Evolutionary conservation across 768 basidiomycete genomes (phyloP), one percentile per base, ranked within the genome.

Genomic region (Naganishia vishniacii): DNA sequence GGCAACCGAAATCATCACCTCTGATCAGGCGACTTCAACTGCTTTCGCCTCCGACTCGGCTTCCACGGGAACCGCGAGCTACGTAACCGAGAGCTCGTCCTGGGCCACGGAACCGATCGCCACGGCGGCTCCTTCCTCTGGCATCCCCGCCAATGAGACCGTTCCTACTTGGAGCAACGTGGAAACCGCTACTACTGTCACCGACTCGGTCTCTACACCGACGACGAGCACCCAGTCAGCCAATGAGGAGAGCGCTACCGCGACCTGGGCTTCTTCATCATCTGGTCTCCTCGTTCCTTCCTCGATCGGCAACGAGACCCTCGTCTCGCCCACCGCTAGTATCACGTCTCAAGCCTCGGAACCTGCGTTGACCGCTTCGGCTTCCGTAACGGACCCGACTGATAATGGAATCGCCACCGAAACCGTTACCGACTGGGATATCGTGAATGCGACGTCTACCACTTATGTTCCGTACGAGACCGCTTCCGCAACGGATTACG

Each of bases 371-470:
- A 63, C 48, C 9, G 49, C 49, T 12, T 29, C 62, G n/a, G 25
- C 62, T 41, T 51, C 62, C 31, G 31, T 7, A 23, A 29, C 48
- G 13, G 48, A 41, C 62, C 48, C 62, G 34, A 37, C 26, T 59
- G 74, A 72, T 7, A 58, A 69, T 45, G 74, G 72, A 13, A 67
- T 75, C 15, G 66, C 59, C 1, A 75, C 73, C 0, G 72, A 64
- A 42, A 71, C 66, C 31, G 16, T 70, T 15, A 75, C 74, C 8
- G 48, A 58, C 37, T 69, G 62, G 61, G 67, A 67, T 18, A 70
- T 65, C 15, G 70, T 71, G 34, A 69, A 73, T 31, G 69, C 73
- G 18, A 75, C 74, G 37, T 72, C 73, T 69, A 75, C 74, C 11
- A 56, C 53, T 11, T 56, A 40, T 34, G 53, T 56, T 56, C 51